Conservation (phyloP, 331 rosid genomes). For the Stylosanthes scabra region DNA sequence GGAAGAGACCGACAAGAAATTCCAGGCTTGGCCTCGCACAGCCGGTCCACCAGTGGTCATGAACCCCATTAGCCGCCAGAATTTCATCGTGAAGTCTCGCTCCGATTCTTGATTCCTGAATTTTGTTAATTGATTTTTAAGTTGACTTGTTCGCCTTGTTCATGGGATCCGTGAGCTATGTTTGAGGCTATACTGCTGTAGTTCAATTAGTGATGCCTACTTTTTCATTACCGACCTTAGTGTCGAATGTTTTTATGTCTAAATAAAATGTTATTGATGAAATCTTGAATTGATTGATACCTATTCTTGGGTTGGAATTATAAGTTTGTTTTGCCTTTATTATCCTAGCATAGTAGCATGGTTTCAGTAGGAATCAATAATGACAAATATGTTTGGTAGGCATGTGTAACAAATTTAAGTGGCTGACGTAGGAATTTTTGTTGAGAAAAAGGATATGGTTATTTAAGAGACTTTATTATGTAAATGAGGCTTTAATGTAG, state of each 20-base stretch:
- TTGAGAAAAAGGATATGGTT: not conserved
- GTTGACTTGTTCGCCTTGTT: slow-evolving; percentile 20
- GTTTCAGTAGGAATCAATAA: slow-evolving; percentile 21
- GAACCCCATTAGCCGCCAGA: slow-evolving; percentile 81
- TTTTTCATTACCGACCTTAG: not conserved
- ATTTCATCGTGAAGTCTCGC: slow-evolving; percentile 69
- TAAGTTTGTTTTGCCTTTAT: not conserved
- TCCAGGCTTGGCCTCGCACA: slow-evolving; percentile 83
- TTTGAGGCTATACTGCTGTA: slow-evolving; percentile 40
- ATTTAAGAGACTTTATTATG: not conserved
- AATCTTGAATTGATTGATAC: slow-evolving; percentile 21
- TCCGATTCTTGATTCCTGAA: slow-evolving; percentile 41
- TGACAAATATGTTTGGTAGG: not conserved
- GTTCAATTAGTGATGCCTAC: slow-evolving; percentile 21
- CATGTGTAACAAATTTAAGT: not conserved
- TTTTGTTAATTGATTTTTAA: slow-evolving; percentile 33
- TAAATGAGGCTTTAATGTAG: not conserved
- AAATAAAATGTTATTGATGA: slow-evolving; percentile 41
- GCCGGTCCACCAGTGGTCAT: slow-evolving; percentile 87
- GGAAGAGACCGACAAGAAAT: slow-evolving; percentile 76
- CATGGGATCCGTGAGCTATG: slow-evolving; percentile 27
- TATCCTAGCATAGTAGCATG: not conserved
- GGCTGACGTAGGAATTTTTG: not conserved
- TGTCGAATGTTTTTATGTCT: slow-evolving; percentile 26
- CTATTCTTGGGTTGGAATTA: slow-evolving; percentile 22